Percentiles rank a stretch among this genome's conserved stretches.
Evolutionary conservation across 2,329 filamentous ascomycete species (phyloP).

Genomic region (Botryotinia narcissicola): DNA sequence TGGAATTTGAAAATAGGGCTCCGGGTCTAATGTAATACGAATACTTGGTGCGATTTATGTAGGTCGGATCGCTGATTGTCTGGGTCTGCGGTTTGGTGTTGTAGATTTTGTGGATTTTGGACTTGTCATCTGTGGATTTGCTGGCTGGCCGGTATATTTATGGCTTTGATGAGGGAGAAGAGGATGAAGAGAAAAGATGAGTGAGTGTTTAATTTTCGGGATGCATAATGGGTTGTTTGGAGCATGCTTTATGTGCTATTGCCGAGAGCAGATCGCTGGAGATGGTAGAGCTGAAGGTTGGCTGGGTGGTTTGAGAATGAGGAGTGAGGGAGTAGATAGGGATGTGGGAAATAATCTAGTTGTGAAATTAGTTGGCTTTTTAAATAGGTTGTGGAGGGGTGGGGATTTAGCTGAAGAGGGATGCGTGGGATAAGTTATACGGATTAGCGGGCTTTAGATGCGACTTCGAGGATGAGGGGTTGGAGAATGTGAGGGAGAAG

Average conservation of each 20-base stretch:
- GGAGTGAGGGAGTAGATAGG: not conserved
- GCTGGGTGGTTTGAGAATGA: not conserved
- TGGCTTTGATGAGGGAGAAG: no score
- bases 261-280: not conserved
- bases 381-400: not conserved
- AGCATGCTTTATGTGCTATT: not conserved
- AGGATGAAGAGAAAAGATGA: not conserved
- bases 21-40: no score
- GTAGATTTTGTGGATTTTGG: no score
- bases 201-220: not conserved
- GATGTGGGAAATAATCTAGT: not conserved
- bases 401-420: not conserved
- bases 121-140: no score
- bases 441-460: not conserved
- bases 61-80: no score
- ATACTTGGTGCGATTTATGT: no score
- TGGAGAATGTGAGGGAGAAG: not conserved
- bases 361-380: not conserved
- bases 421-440: not conserved
- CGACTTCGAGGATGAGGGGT: not conserved
- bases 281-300: not conserved
- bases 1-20: slow-evolving; percentile 46
- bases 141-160: no score
- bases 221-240: not conserved
- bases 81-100: no score